These are phyloP conservation scores for Sclerotinia glacialis DNA, from an alignment of 2,329 filamentous ascomycete genomes.

Conservation along the genomic window DNA sequence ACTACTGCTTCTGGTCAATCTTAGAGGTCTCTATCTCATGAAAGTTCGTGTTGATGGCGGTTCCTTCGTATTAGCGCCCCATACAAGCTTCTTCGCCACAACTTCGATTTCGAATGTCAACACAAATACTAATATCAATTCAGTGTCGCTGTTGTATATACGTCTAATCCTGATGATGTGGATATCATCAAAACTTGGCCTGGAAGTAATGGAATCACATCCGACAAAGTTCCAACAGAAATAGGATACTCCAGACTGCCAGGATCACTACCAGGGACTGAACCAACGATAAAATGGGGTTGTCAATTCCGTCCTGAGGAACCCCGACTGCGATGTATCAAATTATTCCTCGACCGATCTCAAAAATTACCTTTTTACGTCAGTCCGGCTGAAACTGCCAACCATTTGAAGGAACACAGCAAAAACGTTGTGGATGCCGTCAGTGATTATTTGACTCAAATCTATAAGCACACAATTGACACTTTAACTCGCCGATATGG, in stretches of 20 bases:
- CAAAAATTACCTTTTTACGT: constrained; percentile 81
- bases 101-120: background rate
- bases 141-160: constrained; percentile 70
- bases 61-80: background rate
- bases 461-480: constrained; percentile 76
- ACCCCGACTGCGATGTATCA: constrained; percentile 74
- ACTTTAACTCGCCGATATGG: constrained; percentile 72
- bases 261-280: constrained; percentile 41
- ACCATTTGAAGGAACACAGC: constrained; percentile 69
- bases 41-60: background rate
- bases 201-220: constrained; percentile 81
- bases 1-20: background rate
- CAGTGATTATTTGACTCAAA: constrained; percentile 73
- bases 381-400: constrained; percentile 71
- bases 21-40: background rate
- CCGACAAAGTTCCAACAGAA: constrained; percentile 81
- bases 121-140: background rate
- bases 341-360: constrained; percentile 76
- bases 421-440: constrained; percentile 79
- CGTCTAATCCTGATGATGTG: constrained; percentile 72
- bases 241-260: constrained; percentile 56
- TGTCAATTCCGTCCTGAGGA: constrained; percentile 80
- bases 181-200: constrained; percentile 86
- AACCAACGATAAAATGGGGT: constrained; percentile 66
- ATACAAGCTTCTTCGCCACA: background rate